phyloP scores from a whole-genome alignment of 768 basidiomycete genomes.

The Lactifluus volemus region DNA sequence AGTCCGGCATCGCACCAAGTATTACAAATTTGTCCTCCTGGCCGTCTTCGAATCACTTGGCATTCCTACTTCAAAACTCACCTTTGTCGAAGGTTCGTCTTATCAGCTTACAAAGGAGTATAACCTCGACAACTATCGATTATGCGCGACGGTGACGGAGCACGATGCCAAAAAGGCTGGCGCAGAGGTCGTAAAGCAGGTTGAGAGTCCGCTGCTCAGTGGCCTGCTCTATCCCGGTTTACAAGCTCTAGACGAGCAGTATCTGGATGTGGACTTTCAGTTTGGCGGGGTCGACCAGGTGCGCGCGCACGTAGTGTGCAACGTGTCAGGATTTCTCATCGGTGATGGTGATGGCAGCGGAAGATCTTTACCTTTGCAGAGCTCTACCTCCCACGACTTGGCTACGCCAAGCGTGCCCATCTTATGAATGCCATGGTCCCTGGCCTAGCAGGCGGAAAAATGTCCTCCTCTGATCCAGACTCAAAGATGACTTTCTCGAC shows the following conservation, averaged over 20 bases:
- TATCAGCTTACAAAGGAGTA: constrained; percentile 91
- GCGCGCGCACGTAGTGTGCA: constrained; percentile 17
- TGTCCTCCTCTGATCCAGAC: constrained; percentile 97
- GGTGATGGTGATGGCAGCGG: constrained; percentile 40
- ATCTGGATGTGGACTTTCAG: constrained; percentile 92
- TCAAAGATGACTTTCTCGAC: constrained; percentile 99
- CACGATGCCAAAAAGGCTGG: constrained; percentile 98
- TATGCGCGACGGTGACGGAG: constrained; percentile 86
- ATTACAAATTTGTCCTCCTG: constrained; percentile 77
- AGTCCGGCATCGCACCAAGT: constrained; percentile 78
- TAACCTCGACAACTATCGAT: constrained; percentile 89
- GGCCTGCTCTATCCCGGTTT: constrained; percentile 93
- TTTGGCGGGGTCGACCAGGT: constrained; percentile 98
- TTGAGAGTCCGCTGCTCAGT: constrained; percentile 83
- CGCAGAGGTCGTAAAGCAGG: constrained; percentile 97
- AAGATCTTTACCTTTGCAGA: constrained; percentile 99
- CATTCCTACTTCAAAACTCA: constrained; percentile 78
- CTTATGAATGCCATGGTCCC: constrained; percentile 99
- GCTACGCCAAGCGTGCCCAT: constrained; percentile 91
- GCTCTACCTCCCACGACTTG: constrained; percentile 86
- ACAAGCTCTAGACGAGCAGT: constrained; percentile 96
- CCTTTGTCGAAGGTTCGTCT: constrained; percentile 82
- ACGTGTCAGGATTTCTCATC: background rate
- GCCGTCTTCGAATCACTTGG: constrained; percentile 84
- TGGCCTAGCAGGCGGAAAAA: constrained; percentile 89